Evolutionary conservation across 1,284 basidiomycete genomes (phyloP), one percentile per base, ranked within the genome.

Genomic region (Stygiomarasmius scandens): DNA sequence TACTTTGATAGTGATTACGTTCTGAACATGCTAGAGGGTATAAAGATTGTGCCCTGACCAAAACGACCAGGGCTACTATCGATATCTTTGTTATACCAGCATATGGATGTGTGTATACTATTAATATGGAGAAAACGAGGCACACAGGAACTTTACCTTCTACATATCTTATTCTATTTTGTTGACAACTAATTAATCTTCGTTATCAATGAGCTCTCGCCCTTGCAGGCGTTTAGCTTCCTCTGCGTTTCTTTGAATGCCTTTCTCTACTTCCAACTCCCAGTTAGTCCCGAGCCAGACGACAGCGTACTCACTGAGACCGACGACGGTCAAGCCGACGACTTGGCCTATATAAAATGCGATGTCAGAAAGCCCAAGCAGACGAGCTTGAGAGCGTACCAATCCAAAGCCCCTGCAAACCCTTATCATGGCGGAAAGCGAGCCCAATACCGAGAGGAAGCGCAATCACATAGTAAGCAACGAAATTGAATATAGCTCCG

Each of bases 391-490:
- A 43, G 19, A 62, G 60, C 66, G 10, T 60, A 77, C 86, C 86
- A 48, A 89, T 83, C 89, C 89, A 91, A 2, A 91, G 74, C 5
- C 88, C 89, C 63, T 84, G 78, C 32, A 89, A 69, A 2, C 87
- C 86, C 5, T 85, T 68, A 16, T 66, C 65, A 32, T 67, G 60
- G 55, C 73, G 71, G 67, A 90, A 91, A 0, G 89, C 89, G 14
- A 91, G 77, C 1, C 77, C 80, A 52, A 91, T 83, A 2, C 89
- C 89, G 45, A 91, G 71, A 0, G 89, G 89, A 16, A 91, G 73
- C 11, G 89, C 89, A 34, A 91, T 72, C 2, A 90, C 76, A 63
- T 91, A 92, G 70, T 91, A 91, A 16, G 89, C 88, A n/a, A 89
- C 72, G 44, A 89, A 68, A 65, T 92, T 91, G 72, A 90, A 90